A percentile compares a stretch with the other conserved stretches of the same genome.
Evolutionary conservation across 495 filamentous ascomycete species (phyloP).

Genomic region (Aspergillus avenaceus): DNA sequence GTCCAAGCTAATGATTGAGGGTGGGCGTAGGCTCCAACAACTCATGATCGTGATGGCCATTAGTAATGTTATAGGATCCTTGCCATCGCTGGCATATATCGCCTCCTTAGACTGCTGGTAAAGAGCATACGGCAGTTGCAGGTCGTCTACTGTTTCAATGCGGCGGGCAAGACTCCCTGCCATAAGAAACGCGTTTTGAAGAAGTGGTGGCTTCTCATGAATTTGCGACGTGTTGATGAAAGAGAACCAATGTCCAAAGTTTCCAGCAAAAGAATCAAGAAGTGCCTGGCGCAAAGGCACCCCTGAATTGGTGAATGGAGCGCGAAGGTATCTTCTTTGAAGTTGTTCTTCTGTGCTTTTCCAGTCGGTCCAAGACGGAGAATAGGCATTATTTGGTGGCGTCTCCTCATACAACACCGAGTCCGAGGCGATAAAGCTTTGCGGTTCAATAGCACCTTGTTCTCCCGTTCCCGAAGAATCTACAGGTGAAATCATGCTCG

Average conservation of each 20-base stretch:
- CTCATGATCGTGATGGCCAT: slow-evolving; percentile 7
- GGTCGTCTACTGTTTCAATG: background rate
- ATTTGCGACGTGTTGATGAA: slow-evolving; percentile 8
- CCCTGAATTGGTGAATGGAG: background rate
- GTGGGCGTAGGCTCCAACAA: slow-evolving; percentile 7
- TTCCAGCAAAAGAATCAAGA: slow-evolving; percentile 11
- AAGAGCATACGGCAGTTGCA: slow-evolving; percentile 9
- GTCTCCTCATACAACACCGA: background rate
- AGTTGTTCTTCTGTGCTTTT: background rate
- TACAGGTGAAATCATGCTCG: background rate
- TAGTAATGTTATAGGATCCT: slow-evolving; percentile 7
- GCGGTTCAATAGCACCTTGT: background rate
- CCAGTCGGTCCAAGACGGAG: background rate
- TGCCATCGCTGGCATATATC: slow-evolving; percentile 10
- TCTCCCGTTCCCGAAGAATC: background rate
- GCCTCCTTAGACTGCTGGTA: slow-evolving; percentile 16
- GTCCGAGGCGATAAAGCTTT: background rate
- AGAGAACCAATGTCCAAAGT: slow-evolving; percentile 7
- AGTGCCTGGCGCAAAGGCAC: slow-evolving; percentile 3
- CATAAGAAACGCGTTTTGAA: slow-evolving; percentile 15
- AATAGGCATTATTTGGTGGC: background rate
- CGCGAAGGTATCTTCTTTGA: background rate
- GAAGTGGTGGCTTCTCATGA: slow-evolving; percentile 5
- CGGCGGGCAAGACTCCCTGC: slow-evolving; percentile 15
- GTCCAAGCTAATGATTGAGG: slow-evolving; percentile 10